These are phyloP conservation scores for Telfairia occidentalis DNA, from an alignment of 331 rosid genomes.

Conservation along the genomic window DNA sequence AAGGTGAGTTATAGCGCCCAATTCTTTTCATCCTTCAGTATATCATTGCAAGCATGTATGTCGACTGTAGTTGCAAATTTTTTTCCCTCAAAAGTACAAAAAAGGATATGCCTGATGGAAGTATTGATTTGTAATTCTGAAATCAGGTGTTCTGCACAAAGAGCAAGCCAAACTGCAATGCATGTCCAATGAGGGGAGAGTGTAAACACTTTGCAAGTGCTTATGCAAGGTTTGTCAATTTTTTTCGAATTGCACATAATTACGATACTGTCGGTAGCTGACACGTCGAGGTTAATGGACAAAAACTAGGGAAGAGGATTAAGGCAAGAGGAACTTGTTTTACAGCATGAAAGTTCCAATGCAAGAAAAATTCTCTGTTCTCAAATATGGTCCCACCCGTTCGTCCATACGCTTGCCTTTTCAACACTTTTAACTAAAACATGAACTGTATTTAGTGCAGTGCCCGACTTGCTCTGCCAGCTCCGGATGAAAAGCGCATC, in stretches of 20 bases:
- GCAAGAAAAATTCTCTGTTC: background rate
- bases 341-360: background rate
- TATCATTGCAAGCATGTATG: background rate
- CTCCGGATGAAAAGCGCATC: slow-evolving; percentile 62
- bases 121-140: background rate
- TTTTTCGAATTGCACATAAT: background rate
- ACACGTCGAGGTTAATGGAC: background rate
- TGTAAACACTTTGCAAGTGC: slow-evolving; percentile 99
- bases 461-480: slow-evolving; percentile 89
- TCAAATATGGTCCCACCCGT: background rate
- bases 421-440: slow-evolving; percentile 12
- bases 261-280: background rate
- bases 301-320: slow-evolving; percentile 1
- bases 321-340: background rate
- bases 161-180: slow-evolving; percentile 85
- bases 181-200: slow-evolving; percentile 98
- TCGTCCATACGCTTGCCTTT: background rate
- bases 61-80: background rate
- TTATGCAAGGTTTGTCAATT: slow-evolving; percentile 70
- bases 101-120: background rate
- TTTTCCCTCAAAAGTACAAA: background rate
- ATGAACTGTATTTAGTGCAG: slow-evolving; percentile 37
- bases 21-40: background rate
- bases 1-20: slow-evolving; percentile 36
- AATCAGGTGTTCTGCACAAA: slow-evolving; percentile 90